These are phyloP conservation scores for Arthrobotrys musiformis DNA, from an alignment of 2,329 filamentous ascomycete species.

Conservation along the genomic window DNA sequence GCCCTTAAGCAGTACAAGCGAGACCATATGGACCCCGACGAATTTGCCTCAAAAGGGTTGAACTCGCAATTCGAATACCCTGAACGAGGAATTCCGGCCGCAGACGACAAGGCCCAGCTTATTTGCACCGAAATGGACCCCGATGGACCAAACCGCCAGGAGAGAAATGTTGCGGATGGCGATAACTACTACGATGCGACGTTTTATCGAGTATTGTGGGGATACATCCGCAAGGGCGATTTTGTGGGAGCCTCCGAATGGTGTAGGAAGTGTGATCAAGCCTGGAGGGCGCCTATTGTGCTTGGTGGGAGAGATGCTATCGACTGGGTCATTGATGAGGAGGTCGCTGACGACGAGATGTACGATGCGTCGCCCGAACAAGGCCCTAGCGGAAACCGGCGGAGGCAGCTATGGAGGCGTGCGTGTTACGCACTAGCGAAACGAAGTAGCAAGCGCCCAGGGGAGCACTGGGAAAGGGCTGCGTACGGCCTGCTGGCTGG, in stretches of 20 bases:
- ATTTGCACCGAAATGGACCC: slow-evolving; percentile 91
- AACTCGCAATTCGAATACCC: slow-evolving; percentile 48
- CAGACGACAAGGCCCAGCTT: slow-evolving; percentile 71
- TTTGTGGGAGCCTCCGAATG: slow-evolving; percentile 81
- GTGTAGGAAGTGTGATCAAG: slow-evolving; percentile 85
- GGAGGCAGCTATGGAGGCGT: slow-evolving; percentile 74
- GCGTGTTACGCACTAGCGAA: slow-evolving; percentile 79
- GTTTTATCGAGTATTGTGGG: slow-evolving; percentile 93
- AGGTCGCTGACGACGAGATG: slow-evolving; percentile 65
- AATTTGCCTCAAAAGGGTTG: slow-evolving; percentile 31
- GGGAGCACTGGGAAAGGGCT: slow-evolving; percentile 82
- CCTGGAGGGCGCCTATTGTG: slow-evolving; percentile 82
- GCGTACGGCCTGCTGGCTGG: slow-evolving; percentile 92
- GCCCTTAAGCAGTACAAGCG: slow-evolving; percentile 91
- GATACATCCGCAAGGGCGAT: slow-evolving; percentile 87
- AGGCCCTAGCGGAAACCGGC: slow-evolving; percentile 62
- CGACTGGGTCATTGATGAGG: slow-evolving; percentile 65
- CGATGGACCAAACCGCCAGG: slow-evolving; percentile 84
- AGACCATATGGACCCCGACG: slow-evolving; percentile 62
- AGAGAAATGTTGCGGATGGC: slow-evolving; percentile 77
- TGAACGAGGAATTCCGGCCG: slow-evolving; percentile 61
- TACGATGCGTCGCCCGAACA: slow-evolving; percentile 59
- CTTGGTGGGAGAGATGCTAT: slow-evolving; percentile 77
- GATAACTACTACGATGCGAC: slow-evolving; percentile 90
- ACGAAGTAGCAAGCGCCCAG: slow-evolving; percentile 69